These are phyloP conservation scores for Fagopyrum tataricum DNA, from an alignment of 148 eudicot genomes.

Conservation along the genomic window DNA sequence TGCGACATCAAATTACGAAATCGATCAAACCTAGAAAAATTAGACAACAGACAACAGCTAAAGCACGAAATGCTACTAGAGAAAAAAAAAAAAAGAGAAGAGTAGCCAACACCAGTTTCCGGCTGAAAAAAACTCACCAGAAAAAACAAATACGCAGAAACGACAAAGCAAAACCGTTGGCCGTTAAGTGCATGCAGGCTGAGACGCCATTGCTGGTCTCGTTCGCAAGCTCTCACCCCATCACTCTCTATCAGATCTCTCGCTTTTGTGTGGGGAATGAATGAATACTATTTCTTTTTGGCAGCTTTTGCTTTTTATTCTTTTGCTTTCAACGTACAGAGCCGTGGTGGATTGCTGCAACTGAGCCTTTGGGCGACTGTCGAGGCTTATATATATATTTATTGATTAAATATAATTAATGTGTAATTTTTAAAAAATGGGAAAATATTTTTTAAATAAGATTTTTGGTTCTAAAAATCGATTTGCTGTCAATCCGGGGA, in stretches of 20 bases:
- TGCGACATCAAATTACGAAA: neutral
- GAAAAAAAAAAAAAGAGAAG: too few species aligned
- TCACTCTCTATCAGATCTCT: neutral
- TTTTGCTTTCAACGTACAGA: slow-evolving; percentile 15
- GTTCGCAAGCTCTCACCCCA: neutral
- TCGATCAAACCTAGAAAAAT: neutral
- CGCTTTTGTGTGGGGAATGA: neutral
- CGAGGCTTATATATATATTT: too few species aligned
- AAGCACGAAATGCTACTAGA: neutral
- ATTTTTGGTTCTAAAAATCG: neutral
- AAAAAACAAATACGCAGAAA: neutral
- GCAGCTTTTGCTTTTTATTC: slow-evolving; percentile 25
- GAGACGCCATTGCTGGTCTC: neutral
- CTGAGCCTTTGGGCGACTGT: too few species aligned
- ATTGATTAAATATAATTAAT: neutral
- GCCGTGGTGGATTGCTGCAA: neutral
- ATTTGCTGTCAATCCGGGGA: neutral
- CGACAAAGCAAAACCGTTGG: neutral
- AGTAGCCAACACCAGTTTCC: neutral
- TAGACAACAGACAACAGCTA: neutral
- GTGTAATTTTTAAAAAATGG: neutral
- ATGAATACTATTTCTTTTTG: slow-evolving; percentile 2
- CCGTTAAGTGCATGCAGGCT: neutral
- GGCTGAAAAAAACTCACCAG: neutral
- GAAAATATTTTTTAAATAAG: neutral